These are phyloP conservation scores for Pneumocystis sp. DNA, from an alignment of 1,139 yeast genomes.

Conservation along the genomic window DNA sequence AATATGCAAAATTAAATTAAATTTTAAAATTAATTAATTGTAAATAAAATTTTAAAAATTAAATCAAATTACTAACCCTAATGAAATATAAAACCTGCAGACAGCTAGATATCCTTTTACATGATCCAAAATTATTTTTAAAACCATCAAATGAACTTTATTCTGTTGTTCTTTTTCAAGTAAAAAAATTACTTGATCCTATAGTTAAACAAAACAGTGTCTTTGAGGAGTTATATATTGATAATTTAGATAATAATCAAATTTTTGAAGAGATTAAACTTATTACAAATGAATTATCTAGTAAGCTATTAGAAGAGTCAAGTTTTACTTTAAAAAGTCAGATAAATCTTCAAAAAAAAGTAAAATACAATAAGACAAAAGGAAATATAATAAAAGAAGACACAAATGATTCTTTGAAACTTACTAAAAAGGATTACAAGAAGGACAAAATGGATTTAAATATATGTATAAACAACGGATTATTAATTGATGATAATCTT, in stretches of 20 bases:
- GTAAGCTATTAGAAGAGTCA: constrained; percentile 32
- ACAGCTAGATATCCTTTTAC: background rate
- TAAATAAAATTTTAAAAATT: background rate
- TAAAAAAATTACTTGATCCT: constrained; percentile 36
- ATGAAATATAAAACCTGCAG: background rate
- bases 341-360: constrained; percentile 7
- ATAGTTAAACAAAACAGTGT: constrained; percentile 48
- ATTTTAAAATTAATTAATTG: background rate
- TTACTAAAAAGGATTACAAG: constrained; percentile 16
- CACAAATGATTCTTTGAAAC: constrained; percentile 10
- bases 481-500: constrained; percentile 17
- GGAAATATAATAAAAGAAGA: background rate
- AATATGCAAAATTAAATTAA: background rate
- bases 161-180: constrained; percentile 5
- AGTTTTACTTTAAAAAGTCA: constrained; percentile 29
- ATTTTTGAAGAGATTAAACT: constrained; percentile 84
- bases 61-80: background rate
- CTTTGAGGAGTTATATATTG: constrained; percentile 59
- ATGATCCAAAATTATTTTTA: constrained; percentile 8
- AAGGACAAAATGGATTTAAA: constrained; percentile 20
- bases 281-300: constrained; percentile 46
- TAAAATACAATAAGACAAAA: background rate
- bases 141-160: constrained; percentile 10
- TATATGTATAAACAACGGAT: constrained; percentile 10
- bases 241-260: constrained; percentile 80